A percentile compares a stretch with the other conserved stretches of the same genome.
phyloP scores from a whole-genome alignment of 108 stramenopile species.

The Nitzschia palea region DNA sequence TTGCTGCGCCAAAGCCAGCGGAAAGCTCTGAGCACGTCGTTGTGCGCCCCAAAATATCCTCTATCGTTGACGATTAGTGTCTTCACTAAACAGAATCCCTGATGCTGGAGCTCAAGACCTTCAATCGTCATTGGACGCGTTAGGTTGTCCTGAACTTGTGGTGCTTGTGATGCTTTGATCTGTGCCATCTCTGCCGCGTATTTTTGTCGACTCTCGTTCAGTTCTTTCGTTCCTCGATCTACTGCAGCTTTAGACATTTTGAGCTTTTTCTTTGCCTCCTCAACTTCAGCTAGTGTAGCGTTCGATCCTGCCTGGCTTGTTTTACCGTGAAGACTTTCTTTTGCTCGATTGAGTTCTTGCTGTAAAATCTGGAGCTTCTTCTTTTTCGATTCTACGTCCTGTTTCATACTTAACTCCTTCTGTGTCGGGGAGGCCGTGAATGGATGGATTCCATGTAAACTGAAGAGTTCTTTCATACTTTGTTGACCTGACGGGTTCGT shows the following conservation, averaged over 20 bases:
- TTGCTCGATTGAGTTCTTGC: constrained; percentile 41
- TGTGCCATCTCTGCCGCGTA: constrained; percentile 43
- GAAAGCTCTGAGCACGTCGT: constrained; percentile 76
- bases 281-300: constrained; percentile 22
- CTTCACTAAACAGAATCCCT: constrained; percentile 69
- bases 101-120: constrained; percentile 73
- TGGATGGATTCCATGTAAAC: constrained; percentile 22
- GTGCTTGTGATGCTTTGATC: constrained; percentile 10
- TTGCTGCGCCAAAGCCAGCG: constrained; percentile 88
- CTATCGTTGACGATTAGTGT: constrained; percentile 52
- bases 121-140: constrained; percentile 59
- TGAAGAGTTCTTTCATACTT: constrained; percentile 1
- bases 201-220: constrained; percentile 42
- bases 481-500: not conserved
- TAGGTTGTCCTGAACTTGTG: not conserved
- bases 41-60: constrained; percentile 63
- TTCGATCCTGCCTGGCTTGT: not conserved
- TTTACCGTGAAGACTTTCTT: constrained; percentile 39
- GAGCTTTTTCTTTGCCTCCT: constrained; percentile 39
- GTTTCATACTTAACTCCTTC: constrained; percentile 24
- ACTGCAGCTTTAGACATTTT: constrained; percentile 41
- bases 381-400: constrained; percentile 57
- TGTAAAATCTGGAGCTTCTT: constrained; percentile 49
- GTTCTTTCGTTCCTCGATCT: constrained; percentile 46
- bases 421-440: constrained; percentile 15